phyloP scores from a whole-genome alignment of 2,329 filamentous ascomycete genomes.

The Periconia sp. region DNA sequence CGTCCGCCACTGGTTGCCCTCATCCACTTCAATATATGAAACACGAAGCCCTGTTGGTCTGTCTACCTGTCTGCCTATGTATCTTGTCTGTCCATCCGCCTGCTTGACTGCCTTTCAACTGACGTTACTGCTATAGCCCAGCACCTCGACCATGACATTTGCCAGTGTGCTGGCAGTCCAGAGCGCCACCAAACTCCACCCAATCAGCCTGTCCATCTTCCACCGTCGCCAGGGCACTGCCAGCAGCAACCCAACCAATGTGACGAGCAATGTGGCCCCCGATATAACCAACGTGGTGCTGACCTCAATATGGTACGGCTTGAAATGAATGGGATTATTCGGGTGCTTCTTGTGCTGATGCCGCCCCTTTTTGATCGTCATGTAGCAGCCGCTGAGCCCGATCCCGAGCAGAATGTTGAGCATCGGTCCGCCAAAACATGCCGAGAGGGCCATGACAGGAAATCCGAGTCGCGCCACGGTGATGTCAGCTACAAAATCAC shows the following conservation, averaged over 20 bases:
- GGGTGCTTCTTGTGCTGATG: slow-evolving; percentile 69
- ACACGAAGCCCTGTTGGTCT: neutral
- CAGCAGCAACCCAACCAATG: slow-evolving; percentile 75
- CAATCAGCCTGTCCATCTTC: slow-evolving; percentile 56
- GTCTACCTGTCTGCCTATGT: too few species aligned
- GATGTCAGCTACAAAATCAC: slow-evolving; percentile 91
- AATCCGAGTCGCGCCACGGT: slow-evolving; percentile 92
- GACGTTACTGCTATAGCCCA: slow-evolving; percentile 39
- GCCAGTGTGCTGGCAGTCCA: slow-evolving; percentile 79
- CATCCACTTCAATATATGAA: slow-evolving; percentile 8
- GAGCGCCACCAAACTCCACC: slow-evolving; percentile 74
- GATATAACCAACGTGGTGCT: slow-evolving; percentile 83
- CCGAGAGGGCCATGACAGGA: slow-evolving; percentile 92
- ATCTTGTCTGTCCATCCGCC: too few species aligned
- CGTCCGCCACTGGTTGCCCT: neutral
- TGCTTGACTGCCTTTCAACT: slow-evolving; percentile 15
- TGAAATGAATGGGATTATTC: slow-evolving; percentile 63
- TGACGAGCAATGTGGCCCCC: slow-evolving; percentile 79
- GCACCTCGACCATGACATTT: slow-evolving; percentile 79
- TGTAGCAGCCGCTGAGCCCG: slow-evolving; percentile 85
- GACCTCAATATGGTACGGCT: slow-evolving; percentile 80
- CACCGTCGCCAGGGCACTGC: slow-evolving; percentile 63
- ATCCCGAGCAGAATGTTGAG: slow-evolving; percentile 95
- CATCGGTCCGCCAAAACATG: slow-evolving; percentile 98
- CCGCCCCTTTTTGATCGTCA: slow-evolving; percentile 73